Evolutionary conservation across 148 eudicot species (phyloP), one percentile per base, ranked within the genome.

Genomic region (Heliosperma pusillum): DNA sequence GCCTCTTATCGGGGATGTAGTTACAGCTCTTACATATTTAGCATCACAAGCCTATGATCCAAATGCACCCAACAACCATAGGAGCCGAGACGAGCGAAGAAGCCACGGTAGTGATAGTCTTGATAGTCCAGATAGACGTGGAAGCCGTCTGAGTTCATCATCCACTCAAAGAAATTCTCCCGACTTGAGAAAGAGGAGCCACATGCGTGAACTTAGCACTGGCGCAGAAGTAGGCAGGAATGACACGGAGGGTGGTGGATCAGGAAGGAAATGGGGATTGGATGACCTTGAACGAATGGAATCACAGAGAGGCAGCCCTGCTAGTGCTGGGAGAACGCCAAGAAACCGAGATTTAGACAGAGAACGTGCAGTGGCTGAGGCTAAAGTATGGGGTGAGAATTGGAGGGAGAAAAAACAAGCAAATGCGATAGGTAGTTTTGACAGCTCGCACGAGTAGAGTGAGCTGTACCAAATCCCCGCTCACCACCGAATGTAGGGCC

Each of bases 301-400:
- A 0, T 89, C 94, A 73, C 93, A 81, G 75, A 81, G 80, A 68
- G 87, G 83, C 36, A 92, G 97, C 75, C 97, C 99, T 2, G 89
- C 79, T 44, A 89, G 92, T 77, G 78, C 86, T 6, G 90, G 92
- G 70, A 87, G 89, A 65, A 88, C 87, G 7, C 88, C 84, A 36
- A 92, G 90, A 85, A 92, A 89, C 76, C 83, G 90, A 16, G 93
- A 87, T 74, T 71, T 89, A 20, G 93, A 96, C 25, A 81, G 99
- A 63, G 97, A 92, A 79, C 92, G 97, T 15, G 97, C 97, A 0
- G 97, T 96, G 11, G 97, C 97, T 0, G 97, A 92, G 82, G 99
- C 97, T 10, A 96, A 92, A 79, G 93, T 92, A 17, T 96, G 99
- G 99, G 99, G 99, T 0, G 99, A 90, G 80, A 92, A 92, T 58